phyloP scores from a whole-genome alignment of 495 filamentous ascomycete species.

The Cenococcum geophilum region DNA sequence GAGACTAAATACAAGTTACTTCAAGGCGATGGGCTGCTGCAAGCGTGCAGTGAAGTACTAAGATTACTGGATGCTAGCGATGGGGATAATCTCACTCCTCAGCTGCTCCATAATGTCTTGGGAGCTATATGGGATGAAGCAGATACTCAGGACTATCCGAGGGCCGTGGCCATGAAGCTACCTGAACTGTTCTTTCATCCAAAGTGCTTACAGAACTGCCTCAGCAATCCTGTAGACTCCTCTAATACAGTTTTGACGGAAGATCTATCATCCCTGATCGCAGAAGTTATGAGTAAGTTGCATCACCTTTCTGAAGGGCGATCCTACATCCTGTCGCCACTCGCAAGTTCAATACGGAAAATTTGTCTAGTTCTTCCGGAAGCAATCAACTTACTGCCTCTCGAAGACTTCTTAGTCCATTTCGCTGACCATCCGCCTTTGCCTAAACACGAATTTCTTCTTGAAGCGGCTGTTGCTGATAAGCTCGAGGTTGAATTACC shows the following conservation, averaged over 20 bases:
- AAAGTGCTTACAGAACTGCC: conserved; percentile 15
- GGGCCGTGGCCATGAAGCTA: conserved; percentile 24
- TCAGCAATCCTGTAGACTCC: background rate
- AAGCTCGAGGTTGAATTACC: conserved; percentile 27
- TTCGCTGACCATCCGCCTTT: conserved; percentile 35
- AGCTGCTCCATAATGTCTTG: conserved; percentile 16
- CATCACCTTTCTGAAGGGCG: conserved; percentile 28
- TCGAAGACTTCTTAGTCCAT: conserved; percentile 31
- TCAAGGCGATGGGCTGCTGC: conserved; percentile 9
- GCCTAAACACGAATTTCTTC: conserved; percentile 36
- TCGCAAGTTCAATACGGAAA: conserved; percentile 30
- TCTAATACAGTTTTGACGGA: background rate
- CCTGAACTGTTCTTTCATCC: conserved; percentile 32
- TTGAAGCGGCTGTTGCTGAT: conserved; percentile 33
- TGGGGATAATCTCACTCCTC: background rate
- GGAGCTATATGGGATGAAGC: conserved; percentile 39
- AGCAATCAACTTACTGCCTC: conserved; percentile 20
- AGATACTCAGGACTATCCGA: conserved; percentile 40
- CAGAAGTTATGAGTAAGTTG: conserved; percentile 19
- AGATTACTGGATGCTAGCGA: conserved; percentile 9
- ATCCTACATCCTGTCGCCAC: conserved; percentile 31
- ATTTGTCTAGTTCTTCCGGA: conserved; percentile 18
- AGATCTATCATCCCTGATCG: conserved; percentile 6
- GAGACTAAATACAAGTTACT: conserved; percentile 6
- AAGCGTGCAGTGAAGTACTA: conserved; percentile 7